Percentiles rank a stretch among this genome's conserved stretches.
These are phyloP conservation scores for Moricandia moricandioides DNA, from an alignment of 345 rosid species.

Conservation along the genomic window DNA sequence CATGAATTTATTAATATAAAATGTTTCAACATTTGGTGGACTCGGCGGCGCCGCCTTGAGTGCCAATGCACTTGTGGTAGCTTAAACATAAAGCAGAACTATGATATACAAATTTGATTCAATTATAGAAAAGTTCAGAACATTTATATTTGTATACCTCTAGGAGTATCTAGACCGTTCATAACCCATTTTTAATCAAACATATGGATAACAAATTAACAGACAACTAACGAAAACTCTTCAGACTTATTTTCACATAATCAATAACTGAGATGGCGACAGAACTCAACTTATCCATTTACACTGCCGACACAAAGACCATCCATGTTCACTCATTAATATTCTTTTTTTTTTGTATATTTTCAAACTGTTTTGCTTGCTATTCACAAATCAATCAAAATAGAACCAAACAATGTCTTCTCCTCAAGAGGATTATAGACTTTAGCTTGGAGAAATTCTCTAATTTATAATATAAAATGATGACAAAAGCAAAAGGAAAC, in stretches of 20 bases:
- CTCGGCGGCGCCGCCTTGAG: too few species aligned
- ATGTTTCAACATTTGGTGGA: too few species aligned
- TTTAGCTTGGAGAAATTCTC: constrained; percentile 2
- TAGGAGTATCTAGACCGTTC: not conserved
- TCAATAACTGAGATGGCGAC: constrained; percentile 36
- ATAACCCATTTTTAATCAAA: not conserved
- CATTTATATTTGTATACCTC: too few species aligned
- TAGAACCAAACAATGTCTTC: not conserved
- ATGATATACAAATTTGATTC: too few species aligned
- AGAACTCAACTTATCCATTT: constrained; percentile 12
- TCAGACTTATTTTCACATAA: not conserved
- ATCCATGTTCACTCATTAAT: constrained; percentile 10
- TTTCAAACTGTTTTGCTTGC: not conserved
- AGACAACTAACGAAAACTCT: not conserved
- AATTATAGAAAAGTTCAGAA: too few species aligned
- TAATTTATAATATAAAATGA: not conserved
- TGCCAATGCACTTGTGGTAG: too few species aligned
- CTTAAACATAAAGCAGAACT: too few species aligned
- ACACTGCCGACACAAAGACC: constrained; percentile 33
- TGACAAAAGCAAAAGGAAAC: not conserved
- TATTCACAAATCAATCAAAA: constrained; percentile 6
- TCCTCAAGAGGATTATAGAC: not conserved
- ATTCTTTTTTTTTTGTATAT: not conserved
- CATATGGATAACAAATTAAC: not conserved
- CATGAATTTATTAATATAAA: too few species aligned